Evolutionary conservation across 805 yeast species (phyloP).

Genomic region (Saturnispora serradocipensis): DNA sequence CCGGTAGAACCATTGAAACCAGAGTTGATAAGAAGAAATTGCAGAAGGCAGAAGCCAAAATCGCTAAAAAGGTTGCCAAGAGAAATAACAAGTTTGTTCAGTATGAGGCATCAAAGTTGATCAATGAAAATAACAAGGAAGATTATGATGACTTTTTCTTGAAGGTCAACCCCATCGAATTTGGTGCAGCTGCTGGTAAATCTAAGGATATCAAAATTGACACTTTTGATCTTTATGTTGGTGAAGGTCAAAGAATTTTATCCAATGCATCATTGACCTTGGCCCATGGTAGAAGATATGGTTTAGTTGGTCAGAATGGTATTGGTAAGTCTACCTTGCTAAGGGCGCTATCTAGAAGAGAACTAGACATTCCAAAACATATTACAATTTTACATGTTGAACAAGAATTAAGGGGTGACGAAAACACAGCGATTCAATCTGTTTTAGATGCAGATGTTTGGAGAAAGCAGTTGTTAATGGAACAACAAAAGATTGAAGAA

Average conservation of each 20-base stretch:
- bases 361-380: constrained; percentile 87
- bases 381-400: constrained; percentile 94
- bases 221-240: constrained; percentile 87
- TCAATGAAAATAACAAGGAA: constrained; percentile 52
- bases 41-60: constrained; percentile 94
- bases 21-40: constrained; percentile 94
- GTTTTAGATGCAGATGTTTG: constrained; percentile 99
- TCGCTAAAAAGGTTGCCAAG: constrained; percentile 95
- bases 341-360: constrained; percentile 89
- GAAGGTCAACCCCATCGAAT: constrained; percentile 89
- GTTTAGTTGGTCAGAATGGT: constrained; percentile 98
- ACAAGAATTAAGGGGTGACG: constrained; percentile 94
- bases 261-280: constrained; percentile 81
- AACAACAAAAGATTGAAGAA: constrained; percentile 65
- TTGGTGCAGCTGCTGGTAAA: constrained; percentile 85
- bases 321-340: constrained; percentile 95
- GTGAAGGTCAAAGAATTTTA: constrained; percentile 88
- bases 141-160: constrained; percentile 93
- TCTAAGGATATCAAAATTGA: constrained; percentile 95
- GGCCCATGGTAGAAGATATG: constrained; percentile 90
- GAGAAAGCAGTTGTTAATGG: constrained; percentile 81
- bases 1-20: constrained; percentile 86
- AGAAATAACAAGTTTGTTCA: constrained; percentile 69
- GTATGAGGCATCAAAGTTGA: constrained; percentile 89
- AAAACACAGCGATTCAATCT: constrained; percentile 80